These are phyloP conservation scores for Microbotryum scabiosae DNA, from an alignment of 1,284 basidiomycete species.

Conservation along the genomic window DNA sequence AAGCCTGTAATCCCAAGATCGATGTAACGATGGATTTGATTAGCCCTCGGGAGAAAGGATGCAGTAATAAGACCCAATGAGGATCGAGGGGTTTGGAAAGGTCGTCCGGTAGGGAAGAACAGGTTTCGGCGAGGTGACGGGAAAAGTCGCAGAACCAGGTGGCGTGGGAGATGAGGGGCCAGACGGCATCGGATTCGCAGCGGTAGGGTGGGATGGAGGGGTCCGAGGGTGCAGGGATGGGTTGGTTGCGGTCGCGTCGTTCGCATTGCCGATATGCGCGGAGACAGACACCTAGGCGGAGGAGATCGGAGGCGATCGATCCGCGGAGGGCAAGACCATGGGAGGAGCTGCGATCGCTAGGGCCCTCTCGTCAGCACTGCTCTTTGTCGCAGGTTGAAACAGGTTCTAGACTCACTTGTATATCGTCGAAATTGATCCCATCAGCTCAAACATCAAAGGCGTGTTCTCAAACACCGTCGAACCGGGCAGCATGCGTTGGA, in stretches of 20 bases:
- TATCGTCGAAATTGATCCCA: conserved; percentile 1
- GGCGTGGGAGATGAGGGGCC: conserved; percentile 10
- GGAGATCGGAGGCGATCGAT: not conserved
- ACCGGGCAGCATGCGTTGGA: conserved; percentile 6
- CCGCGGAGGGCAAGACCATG: not conserved
- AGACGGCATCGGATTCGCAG: conserved; percentile 12
- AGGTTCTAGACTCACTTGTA: conserved; percentile 3
- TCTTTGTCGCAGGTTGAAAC: not conserved
- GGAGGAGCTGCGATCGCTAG: not conserved
- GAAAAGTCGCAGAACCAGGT: conserved; percentile 11
- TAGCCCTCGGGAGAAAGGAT: conserved; percentile 5
- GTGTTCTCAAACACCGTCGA: conserved; percentile 2
- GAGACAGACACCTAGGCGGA: not conserved
- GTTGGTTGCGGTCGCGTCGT: not conserved
- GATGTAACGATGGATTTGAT: not conserved
- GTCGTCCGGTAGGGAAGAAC: not conserved
- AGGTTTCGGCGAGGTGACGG: not conserved
- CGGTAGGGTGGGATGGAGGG: not conserved
- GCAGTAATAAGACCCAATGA: not conserved
- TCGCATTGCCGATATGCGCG: not conserved
- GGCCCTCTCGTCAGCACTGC: not conserved
- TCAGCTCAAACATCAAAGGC: conserved; percentile 10
- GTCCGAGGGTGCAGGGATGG: too few relatives aligned
- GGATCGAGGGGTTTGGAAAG: not conserved
- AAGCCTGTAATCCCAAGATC: conserved; percentile 5